These are phyloP conservation scores for Xylaria sp. DNA, from an alignment of 2,329 filamentous ascomycete genomes.

Conservation along the genomic window DNA sequence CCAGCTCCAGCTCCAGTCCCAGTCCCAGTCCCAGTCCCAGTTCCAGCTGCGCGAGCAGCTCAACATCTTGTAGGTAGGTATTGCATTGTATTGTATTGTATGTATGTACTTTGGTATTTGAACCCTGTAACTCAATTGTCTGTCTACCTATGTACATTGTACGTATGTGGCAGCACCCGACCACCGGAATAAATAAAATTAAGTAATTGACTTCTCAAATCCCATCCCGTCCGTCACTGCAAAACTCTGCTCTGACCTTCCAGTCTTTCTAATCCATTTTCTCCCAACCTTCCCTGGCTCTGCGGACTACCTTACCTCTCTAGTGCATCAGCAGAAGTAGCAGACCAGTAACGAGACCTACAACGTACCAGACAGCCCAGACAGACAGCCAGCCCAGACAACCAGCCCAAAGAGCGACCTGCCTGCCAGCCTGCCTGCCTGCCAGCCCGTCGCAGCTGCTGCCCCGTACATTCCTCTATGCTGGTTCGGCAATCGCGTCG, in stretches of 20 bases:
- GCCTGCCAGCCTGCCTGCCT: not conserved
- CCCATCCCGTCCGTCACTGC: not conserved
- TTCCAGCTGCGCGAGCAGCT: not conserved
- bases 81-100: no score
- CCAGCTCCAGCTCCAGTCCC: no score
- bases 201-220: not conserved
- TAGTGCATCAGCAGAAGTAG: no score
- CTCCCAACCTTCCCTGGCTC: not conserved
- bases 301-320: not conserved
- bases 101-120: no score
- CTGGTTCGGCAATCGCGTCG: conserved; percentile 30
- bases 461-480: conserved; percentile 28
- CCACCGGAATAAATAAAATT: not conserved
- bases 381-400: no score
- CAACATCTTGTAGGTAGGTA: not conserved
- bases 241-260: not conserved
- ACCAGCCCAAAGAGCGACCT: no score
- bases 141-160: not conserved
- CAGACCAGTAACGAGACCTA: no score
- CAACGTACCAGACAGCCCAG: no score
- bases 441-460: conserved; percentile 23
- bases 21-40: no score
- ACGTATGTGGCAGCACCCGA: not conserved
- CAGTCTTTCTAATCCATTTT: not conserved
- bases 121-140: not conserved